Percentiles rank a stretch among this genome's conserved stretches.
These are phyloP conservation scores for Saccharomycopsis amapae DNA, from an alignment of 805 yeast genomes.

Conservation along the genomic window DNA sequence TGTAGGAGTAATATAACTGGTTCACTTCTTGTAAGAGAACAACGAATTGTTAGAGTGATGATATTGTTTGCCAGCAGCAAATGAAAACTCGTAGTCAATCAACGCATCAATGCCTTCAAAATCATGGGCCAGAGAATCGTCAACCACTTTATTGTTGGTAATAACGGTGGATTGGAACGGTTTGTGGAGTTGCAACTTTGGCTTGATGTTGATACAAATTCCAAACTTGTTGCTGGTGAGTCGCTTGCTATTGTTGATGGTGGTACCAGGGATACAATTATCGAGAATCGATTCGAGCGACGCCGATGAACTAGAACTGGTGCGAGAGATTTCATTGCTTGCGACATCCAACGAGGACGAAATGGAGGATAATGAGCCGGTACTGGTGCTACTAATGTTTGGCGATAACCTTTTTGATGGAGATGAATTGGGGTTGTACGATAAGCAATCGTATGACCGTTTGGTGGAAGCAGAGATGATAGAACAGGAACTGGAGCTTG, in stretches of 20 bases:
- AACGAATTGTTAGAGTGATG: slow-evolving; percentile 5
- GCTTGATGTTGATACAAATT: not conserved
- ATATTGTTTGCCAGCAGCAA: not conserved
- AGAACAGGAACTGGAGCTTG: no score
- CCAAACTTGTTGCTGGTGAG: not conserved
- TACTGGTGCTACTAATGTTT: no score
- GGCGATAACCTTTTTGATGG: not conserved
- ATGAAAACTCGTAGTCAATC: slow-evolving; percentile 1
- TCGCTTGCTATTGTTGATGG: not conserved
- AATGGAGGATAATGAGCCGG: not conserved
- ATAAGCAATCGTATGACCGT: no score
- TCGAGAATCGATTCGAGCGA: no score
- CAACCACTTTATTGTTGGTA: not conserved
- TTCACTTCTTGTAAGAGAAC: slow-evolving; percentile 3
- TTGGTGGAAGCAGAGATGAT: no score
- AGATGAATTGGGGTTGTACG: no score
- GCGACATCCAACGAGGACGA: not conserved
- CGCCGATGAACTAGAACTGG: no score
- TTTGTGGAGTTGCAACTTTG: not conserved
- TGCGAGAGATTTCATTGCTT: no score
- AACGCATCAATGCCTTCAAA: not conserved
- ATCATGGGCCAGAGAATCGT: not conserved
- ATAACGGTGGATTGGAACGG: not conserved
- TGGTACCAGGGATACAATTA: not conserved
- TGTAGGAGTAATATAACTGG: no score